Evolutionary conservation across 441 rosid species (phyloP), one percentile per base, ranked within the genome.

Genomic region (Bocquillonia castaneifolia): DNA sequence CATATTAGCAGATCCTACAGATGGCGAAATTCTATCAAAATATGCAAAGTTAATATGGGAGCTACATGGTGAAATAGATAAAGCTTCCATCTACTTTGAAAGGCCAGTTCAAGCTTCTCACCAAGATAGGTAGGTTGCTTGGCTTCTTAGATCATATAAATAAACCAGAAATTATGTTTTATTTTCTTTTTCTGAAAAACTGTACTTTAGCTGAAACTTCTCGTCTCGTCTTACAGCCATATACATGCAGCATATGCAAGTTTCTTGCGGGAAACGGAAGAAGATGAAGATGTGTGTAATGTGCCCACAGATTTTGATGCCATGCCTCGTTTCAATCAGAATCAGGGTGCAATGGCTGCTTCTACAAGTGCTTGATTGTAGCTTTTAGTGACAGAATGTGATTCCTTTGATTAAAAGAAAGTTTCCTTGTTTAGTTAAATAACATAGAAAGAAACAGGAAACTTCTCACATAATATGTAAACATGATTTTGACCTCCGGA

Each of bases 231-330:
- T 51, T 42, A n/a, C 70, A 64, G 70, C 76, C 82, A 83, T 69
- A 81, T 85, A 45, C 89, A 81, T 6, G 89, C 93, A 44, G 84
- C 90, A 39, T 86, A 88, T 75, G 93, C 93, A 6, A 72, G 77
- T 23, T 84, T 88, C 63, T 84, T 86, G 0, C 84, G 93, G 93
- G 84, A 86, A 60, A 66, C 70, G 1, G 89, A 84, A 63, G 83
- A 82, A 52, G 86, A 78, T 29, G 79, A 71, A 0, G 74, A 61
- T n/a, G 83, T 74, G 59, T 70, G 74, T 12, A 17, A 10, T 2
- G 73, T 28, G 12, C 70, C 67, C 2, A 23, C 18, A 13, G 68
- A 58, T 37, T 1, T 71, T 12, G 44, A 71, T 14, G 28, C 28
- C 3, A n/a, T 39, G 59, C 32, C 47, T 23, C 74, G 39, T 57